Evolutionary conservation across 306 rosid species (phyloP).

Genomic region (Luffa acutangula): DNA sequence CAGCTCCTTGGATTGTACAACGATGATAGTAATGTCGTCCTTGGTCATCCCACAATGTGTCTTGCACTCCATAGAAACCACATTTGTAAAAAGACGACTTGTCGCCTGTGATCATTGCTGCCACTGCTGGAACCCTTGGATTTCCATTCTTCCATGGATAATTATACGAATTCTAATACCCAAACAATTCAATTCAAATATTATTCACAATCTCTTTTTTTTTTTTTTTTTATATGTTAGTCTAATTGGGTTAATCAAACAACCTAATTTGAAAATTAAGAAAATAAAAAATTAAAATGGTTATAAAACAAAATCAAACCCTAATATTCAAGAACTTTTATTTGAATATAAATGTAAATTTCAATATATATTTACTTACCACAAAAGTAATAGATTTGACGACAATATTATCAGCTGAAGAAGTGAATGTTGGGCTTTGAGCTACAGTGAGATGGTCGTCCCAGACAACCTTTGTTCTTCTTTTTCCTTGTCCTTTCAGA

Average conservation of each 20-base stretch:
- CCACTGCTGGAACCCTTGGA: conserved; percentile 35
- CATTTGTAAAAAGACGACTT: conserved; percentile 30
- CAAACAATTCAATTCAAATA: not conserved
- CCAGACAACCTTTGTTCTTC: conserved; percentile 49
- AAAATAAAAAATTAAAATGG: too few relatives aligned
- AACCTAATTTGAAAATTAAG: too few relatives aligned
- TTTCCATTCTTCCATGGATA: conserved; percentile 9
- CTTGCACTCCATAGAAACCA: conserved; percentile 70
- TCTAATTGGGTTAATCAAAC: too few relatives aligned
- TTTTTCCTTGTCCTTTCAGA: conserved; percentile 43
- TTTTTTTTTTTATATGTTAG: too few relatives aligned
- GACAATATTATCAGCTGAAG: conserved; percentile 38
- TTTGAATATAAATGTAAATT: too few relatives aligned
- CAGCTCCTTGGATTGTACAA: conserved; percentile 71
- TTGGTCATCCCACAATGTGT: conserved; percentile 67
- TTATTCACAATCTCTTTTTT: too few relatives aligned
- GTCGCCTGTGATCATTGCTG: conserved; percentile 55
- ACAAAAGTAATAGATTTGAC: conserved; percentile 46
- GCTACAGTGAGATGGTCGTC: conserved; percentile 33
- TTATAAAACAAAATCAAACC: too few relatives aligned
- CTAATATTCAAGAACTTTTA: too few relatives aligned
- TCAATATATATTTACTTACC: conserved; percentile 24
- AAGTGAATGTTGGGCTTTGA: conserved; percentile 52
- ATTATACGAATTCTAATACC: conserved; percentile 46
- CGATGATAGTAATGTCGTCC: conserved; percentile 59